Percentiles rank a stretch among this genome's conserved stretches.
phyloP scores from a whole-genome alignment of 768 basidiomycete species.

The Trametes coccinea region DNA sequence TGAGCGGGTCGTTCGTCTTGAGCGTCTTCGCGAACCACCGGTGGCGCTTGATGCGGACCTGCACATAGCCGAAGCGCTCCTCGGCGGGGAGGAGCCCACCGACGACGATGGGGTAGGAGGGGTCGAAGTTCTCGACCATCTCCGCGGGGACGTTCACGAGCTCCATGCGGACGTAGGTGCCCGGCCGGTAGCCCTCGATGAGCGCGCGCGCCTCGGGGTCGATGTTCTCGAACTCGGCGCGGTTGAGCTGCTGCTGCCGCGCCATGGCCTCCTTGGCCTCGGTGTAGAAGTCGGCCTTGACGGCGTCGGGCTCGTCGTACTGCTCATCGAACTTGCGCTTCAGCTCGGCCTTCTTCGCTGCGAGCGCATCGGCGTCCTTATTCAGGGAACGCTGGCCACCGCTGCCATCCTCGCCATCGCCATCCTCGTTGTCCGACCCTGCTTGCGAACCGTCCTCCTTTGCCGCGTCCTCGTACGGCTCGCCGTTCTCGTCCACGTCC shows the following conservation, averaged over 20 bases:
- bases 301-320: conserved; percentile 85
- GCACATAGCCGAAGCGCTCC: conserved; percentile 90
- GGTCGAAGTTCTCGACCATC: conserved; percentile 91
- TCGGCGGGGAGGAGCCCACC: conserved; percentile 90
- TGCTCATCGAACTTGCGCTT: conserved; percentile 97
- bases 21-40: conserved; percentile 89
- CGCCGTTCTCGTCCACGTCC: conserved; percentile 40
- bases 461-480: conserved; percentile 41
- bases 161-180: conserved; percentile 91
- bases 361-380: conserved; percentile 51
- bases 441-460: conserved; percentile 31
- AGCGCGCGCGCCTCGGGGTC: conserved; percentile 76
- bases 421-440: conserved; percentile 38
- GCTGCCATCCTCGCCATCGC: conserved; percentile 40
- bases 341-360: conserved; percentile 85
- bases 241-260: conserved; percentile 78
- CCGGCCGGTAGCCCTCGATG: conserved; percentile 90
- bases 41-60: conserved; percentile 95
- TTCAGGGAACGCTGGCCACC: conserved; percentile 27
- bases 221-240: conserved; percentile 79
- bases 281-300: conserved; percentile 86
- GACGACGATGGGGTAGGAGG: conserved; percentile 85
- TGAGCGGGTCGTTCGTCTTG: conserved; percentile 96
- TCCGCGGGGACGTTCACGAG: conserved; percentile 84
- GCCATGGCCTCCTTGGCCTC: conserved; percentile 92